Base-by-base conservation (phyloP, 331 rosid species). In the Rosa hybrid region DNA sequence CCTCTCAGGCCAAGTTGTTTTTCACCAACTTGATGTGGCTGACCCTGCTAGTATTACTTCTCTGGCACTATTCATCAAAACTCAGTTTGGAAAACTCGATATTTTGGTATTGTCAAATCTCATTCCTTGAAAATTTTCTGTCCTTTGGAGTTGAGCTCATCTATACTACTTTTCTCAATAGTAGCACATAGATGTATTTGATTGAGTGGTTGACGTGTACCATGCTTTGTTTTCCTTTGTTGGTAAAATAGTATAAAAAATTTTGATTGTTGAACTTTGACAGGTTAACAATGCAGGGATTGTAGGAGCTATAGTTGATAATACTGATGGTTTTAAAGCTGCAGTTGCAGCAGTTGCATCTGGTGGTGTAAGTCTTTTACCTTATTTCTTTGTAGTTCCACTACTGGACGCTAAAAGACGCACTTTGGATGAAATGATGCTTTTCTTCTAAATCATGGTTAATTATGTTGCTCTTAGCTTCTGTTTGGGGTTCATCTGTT, bases 281-380 rank as follows among this genome's bases (percentile, higher is more conserved):
- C 34, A 60, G 67, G 67, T 60, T 39, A 60, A 60, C 84, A 89
- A 90, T 71, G 94, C 94, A 50, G 94, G 86, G 56, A 77, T 86
- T 77, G 17, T 10, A 56, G 94, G 94, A 23, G 75, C 65, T 76
- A 77, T 74, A 7, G 0, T 70, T 12, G 87, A 88, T 74, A 62
- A 34, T 34, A 34, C 70, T 7, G 63, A 84, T 21, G 84, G 64
- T 46, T 70, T 74, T 17, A 0, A 30, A 70, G 14, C 74, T 38
- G 30, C 59, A 65, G 0, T 46, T 38, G 0, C 5, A 13, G 30
- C 59, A 65, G 0, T 46, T 38, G 0, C 5, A 13, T 16, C 81
- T 56, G 0, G 46, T 8, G 71, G 54, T 20, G 72, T 82, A 82
- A 77, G 81, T 59, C 17, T 34, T 14, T 71, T 46, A 3, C 48